These are phyloP conservation scores for Pseudozyma pruni DNA, from an alignment of 1,284 basidiomycete species.

Conservation along the genomic window DNA sequence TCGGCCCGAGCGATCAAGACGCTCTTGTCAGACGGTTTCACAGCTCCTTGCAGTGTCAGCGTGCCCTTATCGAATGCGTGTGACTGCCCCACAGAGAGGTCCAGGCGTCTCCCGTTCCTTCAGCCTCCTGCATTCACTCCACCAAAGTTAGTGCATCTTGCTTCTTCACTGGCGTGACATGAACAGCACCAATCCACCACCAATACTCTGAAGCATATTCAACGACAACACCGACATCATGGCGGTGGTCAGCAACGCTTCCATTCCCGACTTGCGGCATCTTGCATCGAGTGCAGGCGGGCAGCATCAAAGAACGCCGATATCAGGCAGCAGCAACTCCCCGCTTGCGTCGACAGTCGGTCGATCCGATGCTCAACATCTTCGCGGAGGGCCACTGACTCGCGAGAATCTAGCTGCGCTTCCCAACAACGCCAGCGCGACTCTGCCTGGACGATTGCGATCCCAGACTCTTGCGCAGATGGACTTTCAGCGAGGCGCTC, in stretches of 20 bases:
- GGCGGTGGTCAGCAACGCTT: constrained; percentile 28
- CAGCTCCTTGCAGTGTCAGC: no score
- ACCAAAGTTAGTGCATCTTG: neutral
- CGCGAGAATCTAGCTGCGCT: constrained; percentile 34
- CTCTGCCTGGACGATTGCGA: constrained; percentile 19
- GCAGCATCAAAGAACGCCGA: no score
- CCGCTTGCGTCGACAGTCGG: no score
- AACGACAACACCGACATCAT: constrained; percentile 10
- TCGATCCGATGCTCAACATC: constrained; percentile 3
- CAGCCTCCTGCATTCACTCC: neutral
- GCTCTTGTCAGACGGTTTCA: no score
- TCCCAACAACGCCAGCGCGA: constrained; percentile 13
- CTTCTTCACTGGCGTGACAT: no score
- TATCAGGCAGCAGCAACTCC: no score
- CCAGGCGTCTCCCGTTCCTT: no score
- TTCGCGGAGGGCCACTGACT: constrained; percentile 16
- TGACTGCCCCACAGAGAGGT: no score
- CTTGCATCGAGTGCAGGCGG: neutral
- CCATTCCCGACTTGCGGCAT: constrained; percentile 17
- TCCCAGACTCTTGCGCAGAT: constrained; percentile 12
- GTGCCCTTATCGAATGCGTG: no score
- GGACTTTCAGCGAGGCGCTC: neutral
- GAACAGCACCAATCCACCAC: constrained; percentile 2
- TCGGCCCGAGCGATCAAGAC: no score
- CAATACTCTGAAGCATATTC: constrained; percentile 2